Evolutionary conservation across 2,329 filamentous ascomycete species (phyloP), one percentile per base, ranked within the genome.

Genomic region (Ophioceras dolichostomum): DNA sequence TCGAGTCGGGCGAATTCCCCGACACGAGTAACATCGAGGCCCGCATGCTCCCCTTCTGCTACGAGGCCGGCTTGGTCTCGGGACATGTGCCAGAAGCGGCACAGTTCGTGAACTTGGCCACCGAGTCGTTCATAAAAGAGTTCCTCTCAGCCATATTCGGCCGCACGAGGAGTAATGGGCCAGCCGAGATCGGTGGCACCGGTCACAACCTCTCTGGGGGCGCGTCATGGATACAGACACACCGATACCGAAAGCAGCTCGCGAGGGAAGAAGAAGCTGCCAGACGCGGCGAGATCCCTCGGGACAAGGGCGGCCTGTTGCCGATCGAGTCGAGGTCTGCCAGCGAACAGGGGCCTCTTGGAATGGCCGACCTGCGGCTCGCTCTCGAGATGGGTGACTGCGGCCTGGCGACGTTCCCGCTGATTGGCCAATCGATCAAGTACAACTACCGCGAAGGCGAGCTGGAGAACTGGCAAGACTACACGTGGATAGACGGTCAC

Each of bases 281-380:
- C 19, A 70, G 76, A 29, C 68, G 76, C n/a, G 86, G 87, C 4
- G 83, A 88, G 47, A 56, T 93, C 2, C 65, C 72, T 14, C 71
- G 84, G 46, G 83, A 87, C 41, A 79, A 82, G 41, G 79, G 73
- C 34, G 87, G 87, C 1, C 59, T 94, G 20, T 61, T 95, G 5
- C 89, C 88, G 0, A 64, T 87, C 26, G 87, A 95, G 57, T 75
- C 83, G 3, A 86, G 83, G 52, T 79, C 81, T 37, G 79, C 82
- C 13, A 74, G 74, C 39, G 76, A 81, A 47, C 69, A 86, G 28
- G 73, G 77, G 5, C 76, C 83, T 1, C 59, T 95, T 1, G 78
- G 78, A 12, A 80, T 89, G 61, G 76, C 79, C 14, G 89, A 95
- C 54, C 58, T 95, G 34, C 72, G 82, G 27, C 63, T 94, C 3